phyloP scores from a whole-genome alignment of 495 filamentous ascomycete genomes.

The Aspergillus hancockii region DNA sequence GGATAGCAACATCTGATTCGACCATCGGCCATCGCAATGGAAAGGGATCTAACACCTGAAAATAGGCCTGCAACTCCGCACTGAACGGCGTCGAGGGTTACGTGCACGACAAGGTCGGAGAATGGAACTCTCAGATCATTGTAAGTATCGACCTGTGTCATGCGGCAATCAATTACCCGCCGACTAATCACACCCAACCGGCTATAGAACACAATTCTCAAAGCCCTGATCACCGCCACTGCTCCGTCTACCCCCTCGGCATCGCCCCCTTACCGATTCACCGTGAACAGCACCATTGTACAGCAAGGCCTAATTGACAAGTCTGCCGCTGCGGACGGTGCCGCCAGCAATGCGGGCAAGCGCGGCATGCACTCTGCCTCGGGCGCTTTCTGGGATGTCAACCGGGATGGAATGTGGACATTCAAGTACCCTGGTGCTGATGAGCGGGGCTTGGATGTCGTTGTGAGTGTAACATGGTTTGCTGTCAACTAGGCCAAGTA shows the following conservation, averaged over 20 bases:
- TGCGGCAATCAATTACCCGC: neutral
- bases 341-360: slow-evolving; percentile 62
- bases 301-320: slow-evolving; percentile 67
- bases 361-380: slow-evolving; percentile 95
- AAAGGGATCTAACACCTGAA: neutral
- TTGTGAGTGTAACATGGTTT: slow-evolving; percentile 92
- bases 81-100: slow-evolving; percentile 72
- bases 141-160: slow-evolving; percentile 51
- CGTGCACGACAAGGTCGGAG: slow-evolving; percentile 73
- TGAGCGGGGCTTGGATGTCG: slow-evolving; percentile 84
- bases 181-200: slow-evolving; percentile 5
- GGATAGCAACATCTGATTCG: slow-evolving; percentile 1
- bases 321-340: slow-evolving; percentile 38
- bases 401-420: slow-evolving; percentile 96
- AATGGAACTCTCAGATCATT: slow-evolving; percentile 92
- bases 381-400: slow-evolving; percentile 96
- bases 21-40: neutral
- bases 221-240: slow-evolving; percentile 80
- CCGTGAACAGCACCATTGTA: slow-evolving; percentile 96
- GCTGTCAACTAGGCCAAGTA: slow-evolving; percentile 37
- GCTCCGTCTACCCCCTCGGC: slow-evolving; percentile 54
- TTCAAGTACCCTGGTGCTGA: slow-evolving; percentile 89
- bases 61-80: slow-evolving; percentile 78
- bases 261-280: slow-evolving; percentile 73
- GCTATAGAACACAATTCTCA: slow-evolving; percentile 77